Evolutionary conservation across 345 rosid genomes (phyloP).

Genomic region (Salix brachista): DNA sequence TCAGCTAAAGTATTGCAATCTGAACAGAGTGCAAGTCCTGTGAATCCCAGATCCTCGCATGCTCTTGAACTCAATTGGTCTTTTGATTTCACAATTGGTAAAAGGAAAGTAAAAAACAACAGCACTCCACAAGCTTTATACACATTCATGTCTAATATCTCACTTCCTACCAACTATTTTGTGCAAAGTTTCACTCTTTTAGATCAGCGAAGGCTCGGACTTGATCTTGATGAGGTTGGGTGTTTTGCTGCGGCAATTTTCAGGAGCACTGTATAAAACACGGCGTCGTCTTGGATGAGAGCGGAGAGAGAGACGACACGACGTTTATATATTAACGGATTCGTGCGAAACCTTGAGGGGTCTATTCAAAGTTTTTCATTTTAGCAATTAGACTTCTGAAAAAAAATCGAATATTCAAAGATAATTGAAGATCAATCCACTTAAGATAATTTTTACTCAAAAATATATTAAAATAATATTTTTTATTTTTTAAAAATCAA

Average conservation of each 20-base stretch:
- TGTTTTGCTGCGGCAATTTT: neutral
- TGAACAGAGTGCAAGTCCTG: slow-evolving; percentile 95
- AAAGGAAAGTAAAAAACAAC: neutral
- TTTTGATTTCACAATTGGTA: slow-evolving; percentile 36
- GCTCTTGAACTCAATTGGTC: slow-evolving; percentile 65
- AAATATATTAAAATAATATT: no score
- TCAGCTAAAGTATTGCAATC: slow-evolving; percentile 82
- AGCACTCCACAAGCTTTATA: neutral
- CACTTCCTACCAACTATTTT: neutral
- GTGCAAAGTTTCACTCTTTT: neutral
- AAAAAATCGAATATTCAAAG: no score
- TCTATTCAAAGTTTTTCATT: no score
- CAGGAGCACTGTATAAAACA: neutral
- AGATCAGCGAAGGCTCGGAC: neutral
- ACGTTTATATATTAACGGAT: neutral
- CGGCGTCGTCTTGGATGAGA: neutral
- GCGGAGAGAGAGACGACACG: neutral
- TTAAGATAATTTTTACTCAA: no score
- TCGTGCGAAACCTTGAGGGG: no score
- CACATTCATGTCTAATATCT: neutral
- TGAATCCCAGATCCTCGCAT: slow-evolving; percentile 88
- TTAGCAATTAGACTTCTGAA: no score
- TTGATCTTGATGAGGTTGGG: neutral
- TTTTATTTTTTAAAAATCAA: no score
- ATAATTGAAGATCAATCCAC: no score